Conservation (phyloP, 306 rosid species). For the Fagus sylvatica region DNA sequence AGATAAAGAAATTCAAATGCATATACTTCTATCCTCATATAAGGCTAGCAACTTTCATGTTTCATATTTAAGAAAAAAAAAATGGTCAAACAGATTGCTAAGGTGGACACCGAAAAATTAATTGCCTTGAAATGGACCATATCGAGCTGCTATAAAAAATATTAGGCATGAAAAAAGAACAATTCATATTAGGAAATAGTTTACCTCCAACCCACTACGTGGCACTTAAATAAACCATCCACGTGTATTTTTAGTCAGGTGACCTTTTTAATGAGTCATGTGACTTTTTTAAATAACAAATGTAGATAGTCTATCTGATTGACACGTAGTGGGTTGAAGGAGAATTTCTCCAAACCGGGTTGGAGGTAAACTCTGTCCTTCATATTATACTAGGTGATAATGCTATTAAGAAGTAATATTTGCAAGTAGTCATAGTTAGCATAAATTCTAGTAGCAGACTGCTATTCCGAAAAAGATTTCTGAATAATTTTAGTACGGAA, state of each 20-base stretch:
- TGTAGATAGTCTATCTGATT: too few species aligned
- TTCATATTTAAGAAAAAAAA: neutral
- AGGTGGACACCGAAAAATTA: neutral
- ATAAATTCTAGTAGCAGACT: neutral
- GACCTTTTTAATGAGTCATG: too few species aligned
- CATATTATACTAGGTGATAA: neutral
- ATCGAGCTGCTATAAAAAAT: neutral
- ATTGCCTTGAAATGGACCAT: neutral
- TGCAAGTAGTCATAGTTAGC: neutral
- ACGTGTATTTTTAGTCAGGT: too few species aligned
- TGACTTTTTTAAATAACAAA: too few species aligned
- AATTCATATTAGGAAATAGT: neutral
- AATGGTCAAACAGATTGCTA: too few species aligned
- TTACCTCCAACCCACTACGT: too few species aligned
- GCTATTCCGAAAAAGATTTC: neutral
- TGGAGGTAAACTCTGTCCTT: too few species aligned
- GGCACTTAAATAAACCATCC: too few species aligned
- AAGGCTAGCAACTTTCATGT: neutral
- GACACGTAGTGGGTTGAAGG: too few species aligned
- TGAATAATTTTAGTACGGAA: neutral
- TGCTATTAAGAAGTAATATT: neutral
- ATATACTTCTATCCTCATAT: conserved; percentile 5
- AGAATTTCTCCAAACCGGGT: too few species aligned
- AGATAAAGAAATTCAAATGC: conserved; percentile 14
- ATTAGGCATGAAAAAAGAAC: neutral